phyloP scores from a whole-genome alignment of 805 yeast species.

The Huiozyma naganishii region DNA sequence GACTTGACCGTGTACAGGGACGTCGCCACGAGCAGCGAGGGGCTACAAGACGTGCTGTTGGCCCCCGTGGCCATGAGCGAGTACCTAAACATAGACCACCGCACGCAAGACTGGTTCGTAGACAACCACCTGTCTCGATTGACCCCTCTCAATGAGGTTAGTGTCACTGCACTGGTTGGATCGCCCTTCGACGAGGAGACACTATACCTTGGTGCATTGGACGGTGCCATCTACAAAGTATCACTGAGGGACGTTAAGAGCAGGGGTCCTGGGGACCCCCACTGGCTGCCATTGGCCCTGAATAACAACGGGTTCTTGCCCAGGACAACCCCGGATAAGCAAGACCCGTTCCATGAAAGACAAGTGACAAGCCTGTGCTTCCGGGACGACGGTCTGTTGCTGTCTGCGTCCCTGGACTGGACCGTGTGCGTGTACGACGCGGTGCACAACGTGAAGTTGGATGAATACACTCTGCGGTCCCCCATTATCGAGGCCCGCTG shows the following conservation, averaged over 20 bases:
- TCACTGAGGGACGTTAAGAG: slow-evolving; percentile 4
- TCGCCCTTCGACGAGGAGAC: slow-evolving; percentile 15
- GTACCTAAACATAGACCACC: no score
- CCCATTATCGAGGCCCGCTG: slow-evolving; percentile 14
- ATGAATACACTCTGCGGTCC: slow-evolving; percentile 9
- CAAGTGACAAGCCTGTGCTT: slow-evolving; percentile 11
- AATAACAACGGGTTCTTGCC: slow-evolving; percentile 20
- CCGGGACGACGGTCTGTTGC: slow-evolving; percentile 10
- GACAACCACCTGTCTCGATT: slow-evolving; percentile 1
- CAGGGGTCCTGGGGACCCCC: no score
- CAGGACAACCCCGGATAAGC: not conserved
- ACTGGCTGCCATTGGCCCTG: slow-evolving; percentile 5
- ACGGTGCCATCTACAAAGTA: slow-evolving; percentile 22
- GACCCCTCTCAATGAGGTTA: not conserved
- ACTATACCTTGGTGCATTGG: slow-evolving; percentile 18
- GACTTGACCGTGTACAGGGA: slow-evolving; percentile 12
- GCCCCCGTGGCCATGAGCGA: not conserved
- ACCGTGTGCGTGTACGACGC: slow-evolving; percentile 20
- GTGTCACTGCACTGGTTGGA: slow-evolving; percentile 1
- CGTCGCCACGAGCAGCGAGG: slow-evolving; percentile 1
- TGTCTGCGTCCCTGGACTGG: slow-evolving; percentile 21
- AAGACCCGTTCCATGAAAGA: slow-evolving; percentile 13
- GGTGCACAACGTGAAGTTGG: slow-evolving; percentile 6
- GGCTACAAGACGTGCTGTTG: not conserved
- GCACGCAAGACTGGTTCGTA: not conserved